These are phyloP conservation scores for Posidonia oceanica DNA, from an alignment of 116 monocot genomes.

Conservation along the genomic window DNA sequence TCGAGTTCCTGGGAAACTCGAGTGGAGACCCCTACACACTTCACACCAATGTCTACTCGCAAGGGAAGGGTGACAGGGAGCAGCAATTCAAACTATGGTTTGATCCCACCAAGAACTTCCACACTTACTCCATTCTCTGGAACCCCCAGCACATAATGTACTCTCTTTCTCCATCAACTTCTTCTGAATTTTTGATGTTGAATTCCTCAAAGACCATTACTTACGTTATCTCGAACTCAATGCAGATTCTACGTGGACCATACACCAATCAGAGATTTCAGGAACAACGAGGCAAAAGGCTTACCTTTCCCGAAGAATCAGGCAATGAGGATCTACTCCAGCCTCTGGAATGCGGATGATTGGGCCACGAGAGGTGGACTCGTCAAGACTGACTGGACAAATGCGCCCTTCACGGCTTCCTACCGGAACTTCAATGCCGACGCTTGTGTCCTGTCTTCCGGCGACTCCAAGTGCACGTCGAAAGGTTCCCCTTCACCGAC, in stretches of 20 bases:
- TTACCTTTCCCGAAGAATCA: slow-evolving; percentile 30
- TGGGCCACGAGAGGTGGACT: slow-evolving; percentile 42
- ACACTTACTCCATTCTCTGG: slow-evolving; percentile 49
- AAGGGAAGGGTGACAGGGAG: slow-evolving; percentile 42
- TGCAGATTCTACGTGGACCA: slow-evolving; percentile 32
- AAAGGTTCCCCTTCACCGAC: not conserved
- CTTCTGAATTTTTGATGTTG: not conserved
- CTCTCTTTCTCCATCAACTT: not conserved
- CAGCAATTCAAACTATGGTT: slow-evolving; percentile 48
- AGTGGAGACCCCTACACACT: slow-evolving; percentile 41
- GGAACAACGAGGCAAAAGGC: slow-evolving; percentile 18
- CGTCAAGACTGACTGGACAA: slow-evolving; percentile 32
- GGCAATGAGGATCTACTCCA: slow-evolving; percentile 41
- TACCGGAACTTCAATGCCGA: slow-evolving; percentile 28
- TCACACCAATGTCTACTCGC: slow-evolving; percentile 41
- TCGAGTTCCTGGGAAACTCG: slow-evolving; percentile 36
- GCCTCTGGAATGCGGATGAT: slow-evolving; percentile 43
- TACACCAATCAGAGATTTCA: slow-evolving; percentile 37
- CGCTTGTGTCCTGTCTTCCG: slow-evolving; percentile 20
- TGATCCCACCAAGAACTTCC: slow-evolving; percentile 41
- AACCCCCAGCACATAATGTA: slow-evolving; percentile 43
- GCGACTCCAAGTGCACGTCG: not conserved
- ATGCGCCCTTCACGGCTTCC: slow-evolving; percentile 32
- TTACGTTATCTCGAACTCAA: not conserved
- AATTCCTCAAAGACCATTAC: not conserved